Evolutionary conservation across 495 filamentous ascomycete species (phyloP), one percentile per base, ranked within the genome.

Genomic region (Usnea hakonensis): DNA sequence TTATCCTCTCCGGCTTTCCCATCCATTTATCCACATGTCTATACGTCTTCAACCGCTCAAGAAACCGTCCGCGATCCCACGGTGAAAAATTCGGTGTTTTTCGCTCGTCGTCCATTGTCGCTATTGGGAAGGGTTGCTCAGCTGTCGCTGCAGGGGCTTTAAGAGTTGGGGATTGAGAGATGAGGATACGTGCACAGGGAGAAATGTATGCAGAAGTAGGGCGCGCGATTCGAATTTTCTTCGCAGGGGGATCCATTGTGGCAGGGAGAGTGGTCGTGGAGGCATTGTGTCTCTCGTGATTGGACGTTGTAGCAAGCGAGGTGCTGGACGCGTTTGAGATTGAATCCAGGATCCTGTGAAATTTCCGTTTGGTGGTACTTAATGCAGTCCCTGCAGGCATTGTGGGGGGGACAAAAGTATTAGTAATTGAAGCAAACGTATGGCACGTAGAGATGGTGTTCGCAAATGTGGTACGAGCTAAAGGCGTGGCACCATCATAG

Each of bases 1-100:
- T 91, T 65, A 97, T 87, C 40, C 77, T 74, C 14, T 88, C 78
- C 5, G 94, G 90, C 76, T 89, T 97, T 73, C 37, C 75, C 58
- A 79, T 87, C 94, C 94, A 98, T 69, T 88, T 83, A 62, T 90
- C 91, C 48, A 97, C 85, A 64, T 91, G 90, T 58, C 91, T 85
- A 66, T 94, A 98, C 2, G 92, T 94, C 64, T 87, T 87, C 50
- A 98, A 76, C 26, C 94, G 79, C 64, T 84, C 82, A 3, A 97
- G 81, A 65, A 98, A 93, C 63, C 85, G 83, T 35, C 85, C 85
- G 56, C 92, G 88, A 71, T 93, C 90, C 82, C 87, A 87, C 10
- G 92, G 93, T 58, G 86, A 85, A 72, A 92, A 97, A 58, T 81
- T 85, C 74, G 84, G 64, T 68, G 78, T 52, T 57, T 71, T 67